phyloP scores from a whole-genome alignment of 345 rosid genomes.

The Corchorus capsularis region DNA sequence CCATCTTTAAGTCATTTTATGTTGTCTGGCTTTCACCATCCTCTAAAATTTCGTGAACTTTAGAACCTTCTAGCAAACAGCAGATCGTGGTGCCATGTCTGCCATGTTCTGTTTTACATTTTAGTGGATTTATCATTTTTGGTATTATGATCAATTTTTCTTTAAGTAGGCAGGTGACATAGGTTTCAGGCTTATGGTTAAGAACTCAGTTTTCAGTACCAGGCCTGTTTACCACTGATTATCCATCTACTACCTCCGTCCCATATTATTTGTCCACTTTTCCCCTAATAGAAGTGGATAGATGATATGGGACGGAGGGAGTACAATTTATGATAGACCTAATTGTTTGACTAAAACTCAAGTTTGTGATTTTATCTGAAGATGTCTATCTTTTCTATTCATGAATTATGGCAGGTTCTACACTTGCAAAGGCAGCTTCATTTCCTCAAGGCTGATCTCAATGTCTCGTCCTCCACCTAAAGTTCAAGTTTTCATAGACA shows the following conservation, averaged over 20 bases:
- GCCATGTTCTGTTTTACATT: too few relatives aligned
- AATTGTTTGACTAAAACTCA: neutral
- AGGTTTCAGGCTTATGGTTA: neutral
- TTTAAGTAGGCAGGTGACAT: neutral
- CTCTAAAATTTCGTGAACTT: neutral
- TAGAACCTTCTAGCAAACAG: too few relatives aligned
- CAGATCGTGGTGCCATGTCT: too few relatives aligned
- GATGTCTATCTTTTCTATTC: neutral
- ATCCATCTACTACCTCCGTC: too few relatives aligned
- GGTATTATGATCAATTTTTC: too few relatives aligned
- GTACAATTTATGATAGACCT: neutral
- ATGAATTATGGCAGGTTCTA: constrained; percentile 25
- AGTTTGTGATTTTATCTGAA: neutral
- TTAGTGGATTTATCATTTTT: too few relatives aligned
- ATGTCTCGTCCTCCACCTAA: neutral
- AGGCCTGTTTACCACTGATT: neutral
- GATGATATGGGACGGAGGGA: too few relatives aligned
- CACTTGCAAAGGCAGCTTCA: constrained; percentile 28
- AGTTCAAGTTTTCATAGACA: neutral
- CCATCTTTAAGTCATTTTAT: neutral
- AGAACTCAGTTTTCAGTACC: neutral
- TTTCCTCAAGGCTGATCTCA: constrained; percentile 26
- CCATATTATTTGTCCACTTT: too few relatives aligned
- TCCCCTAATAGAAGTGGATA: too few relatives aligned
- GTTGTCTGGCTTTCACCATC: neutral